These are phyloP conservation scores for Tetratostichococcus sp. DNA, from an alignment of 139 green algal genomes.

Conservation along the genomic window DNA sequence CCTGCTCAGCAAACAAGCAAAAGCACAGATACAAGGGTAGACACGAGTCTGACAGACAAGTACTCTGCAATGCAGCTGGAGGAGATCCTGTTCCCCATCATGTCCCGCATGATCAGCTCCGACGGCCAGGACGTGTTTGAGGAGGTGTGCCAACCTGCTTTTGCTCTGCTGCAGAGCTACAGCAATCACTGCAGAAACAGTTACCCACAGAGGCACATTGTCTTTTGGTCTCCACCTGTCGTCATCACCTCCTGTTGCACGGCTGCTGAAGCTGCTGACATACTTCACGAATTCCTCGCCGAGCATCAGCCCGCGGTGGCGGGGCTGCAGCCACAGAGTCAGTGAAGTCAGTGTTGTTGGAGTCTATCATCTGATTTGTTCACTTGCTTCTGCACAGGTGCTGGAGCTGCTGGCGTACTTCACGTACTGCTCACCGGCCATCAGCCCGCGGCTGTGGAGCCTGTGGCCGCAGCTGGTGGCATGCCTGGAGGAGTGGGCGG, in stretches of 20 bases:
- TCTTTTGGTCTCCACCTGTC: too few species aligned
- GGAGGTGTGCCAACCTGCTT: conserved; percentile 51
- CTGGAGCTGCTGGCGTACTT: conserved; percentile 90
- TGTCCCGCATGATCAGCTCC: conserved; percentile 60
- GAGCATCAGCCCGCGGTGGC: conserved; percentile 72
- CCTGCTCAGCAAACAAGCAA: too few species aligned
- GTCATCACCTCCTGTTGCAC: too few species aligned
- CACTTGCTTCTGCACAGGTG: not conserved
- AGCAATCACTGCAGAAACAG: too few species aligned
- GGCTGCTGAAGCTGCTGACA: conserved; percentile 76
- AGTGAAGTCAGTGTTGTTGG: too few species aligned
- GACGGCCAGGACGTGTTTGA: conserved; percentile 89
- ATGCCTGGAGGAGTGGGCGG: conserved; percentile 71
- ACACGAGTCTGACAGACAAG: too few species aligned
- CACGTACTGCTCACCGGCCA: conserved; percentile 79
- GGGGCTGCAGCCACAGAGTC: conserved; percentile 86
- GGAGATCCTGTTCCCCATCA: conserved; percentile 80
- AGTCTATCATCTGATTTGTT: too few species aligned
- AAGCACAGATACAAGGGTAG: too few species aligned
- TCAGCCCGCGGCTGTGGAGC: conserved; percentile 79
- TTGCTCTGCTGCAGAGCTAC: not conserved
- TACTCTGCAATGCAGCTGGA: conserved; percentile 81
- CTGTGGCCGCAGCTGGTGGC: conserved; percentile 79
- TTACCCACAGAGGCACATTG: too few species aligned
- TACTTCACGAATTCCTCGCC: conserved; percentile 90